Evolutionary conservation across 176 grass and related monocot genomes (phyloP).

Genomic region (Ananas comosus): DNA sequence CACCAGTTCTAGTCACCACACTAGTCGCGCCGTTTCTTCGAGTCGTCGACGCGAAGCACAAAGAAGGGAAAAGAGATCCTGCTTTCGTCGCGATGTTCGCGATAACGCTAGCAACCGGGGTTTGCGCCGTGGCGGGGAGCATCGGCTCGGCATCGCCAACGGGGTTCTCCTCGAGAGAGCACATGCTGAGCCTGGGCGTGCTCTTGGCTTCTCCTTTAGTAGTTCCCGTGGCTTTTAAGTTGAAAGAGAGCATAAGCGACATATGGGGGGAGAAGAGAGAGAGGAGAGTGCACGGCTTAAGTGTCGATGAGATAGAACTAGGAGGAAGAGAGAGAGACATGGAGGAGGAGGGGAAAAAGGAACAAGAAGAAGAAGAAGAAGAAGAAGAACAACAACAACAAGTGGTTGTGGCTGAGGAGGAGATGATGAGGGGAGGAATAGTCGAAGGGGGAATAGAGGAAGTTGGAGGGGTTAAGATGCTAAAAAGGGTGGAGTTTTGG

Average conservation of each 20-base stretch:
- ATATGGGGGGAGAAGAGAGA: conserved; percentile 43
- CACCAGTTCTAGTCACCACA: conserved; percentile 48
- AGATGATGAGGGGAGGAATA: neutral
- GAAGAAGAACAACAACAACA: conserved; percentile 12
- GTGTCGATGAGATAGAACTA: conserved; percentile 33
- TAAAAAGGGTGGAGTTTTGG: conserved; percentile 72
- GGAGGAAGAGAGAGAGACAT: conserved; percentile 20
- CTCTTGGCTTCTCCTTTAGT: conserved; percentile 49
- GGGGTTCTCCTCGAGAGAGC: conserved; percentile 33
- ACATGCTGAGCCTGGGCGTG: conserved; percentile 56
- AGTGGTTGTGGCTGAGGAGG: neutral
- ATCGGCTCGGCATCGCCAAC: conserved; percentile 32
- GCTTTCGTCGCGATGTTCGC: conserved; percentile 71
- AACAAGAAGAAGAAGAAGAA: neutral
- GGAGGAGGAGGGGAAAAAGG: conserved; percentile 5
- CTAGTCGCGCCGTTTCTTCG: conserved; percentile 43
- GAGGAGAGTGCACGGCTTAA: conserved; percentile 51
- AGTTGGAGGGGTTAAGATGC: conserved; percentile 55
- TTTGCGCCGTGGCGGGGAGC: conserved; percentile 59
- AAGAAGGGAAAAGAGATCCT: neutral
- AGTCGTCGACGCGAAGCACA: conserved; percentile 24
- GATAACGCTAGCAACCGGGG: conserved; percentile 73
- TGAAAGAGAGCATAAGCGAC: conserved; percentile 34
- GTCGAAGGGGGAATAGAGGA: conserved; percentile 20
- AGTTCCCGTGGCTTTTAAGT: conserved; percentile 39